These are phyloP conservation scores for Yamadazyma taylorii DNA, from an alignment of 1,139 yeast species.

Conservation along the genomic window DNA sequence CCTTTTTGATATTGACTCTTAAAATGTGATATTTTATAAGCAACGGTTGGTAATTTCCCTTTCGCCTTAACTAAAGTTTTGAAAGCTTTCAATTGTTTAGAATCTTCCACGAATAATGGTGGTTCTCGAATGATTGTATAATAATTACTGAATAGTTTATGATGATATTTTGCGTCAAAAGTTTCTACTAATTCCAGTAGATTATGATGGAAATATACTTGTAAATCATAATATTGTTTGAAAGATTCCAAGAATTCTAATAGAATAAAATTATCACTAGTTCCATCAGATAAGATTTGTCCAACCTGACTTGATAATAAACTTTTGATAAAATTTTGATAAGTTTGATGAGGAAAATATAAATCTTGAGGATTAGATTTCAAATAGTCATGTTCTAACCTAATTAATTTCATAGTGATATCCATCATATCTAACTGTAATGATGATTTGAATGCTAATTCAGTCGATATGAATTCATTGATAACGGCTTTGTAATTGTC, in stretches of 20 bases:
- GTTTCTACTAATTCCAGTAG: conserved; percentile 21
- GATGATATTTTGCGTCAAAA: conserved; percentile 8
- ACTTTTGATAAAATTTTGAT: conserved; percentile 46
- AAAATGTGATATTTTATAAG: conserved; percentile 58
- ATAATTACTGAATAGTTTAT: conserved; percentile 37
- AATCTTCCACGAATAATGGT: conserved; percentile 23
- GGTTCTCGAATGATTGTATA: conserved; percentile 37
- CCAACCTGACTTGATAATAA: conserved; percentile 44
- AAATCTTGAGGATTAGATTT: conserved; percentile 48
- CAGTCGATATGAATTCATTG: conserved; percentile 36
- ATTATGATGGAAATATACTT: conserved; percentile 56
- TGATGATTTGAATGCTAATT: conserved; percentile 39
- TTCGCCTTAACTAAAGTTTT: conserved; percentile 29
- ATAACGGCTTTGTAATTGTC: conserved; percentile 51
- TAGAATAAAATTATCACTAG: conserved; percentile 53
- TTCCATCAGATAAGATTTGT: conserved; percentile 42
- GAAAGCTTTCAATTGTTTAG: conserved; percentile 33
- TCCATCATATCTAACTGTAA: conserved; percentile 65
- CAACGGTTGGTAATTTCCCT: conserved; percentile 50
- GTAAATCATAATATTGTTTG: conserved; percentile 60
- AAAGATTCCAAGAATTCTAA: conserved; percentile 61
- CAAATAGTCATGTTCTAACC: conserved; percentile 56
- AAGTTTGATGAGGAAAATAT: conserved; percentile 64
- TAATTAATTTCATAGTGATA: conserved; percentile 59
- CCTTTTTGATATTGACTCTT: conserved; percentile 68